Evolutionary conservation across 257 asterid genomes (phyloP).

Genomic region (Jasminum sambac): DNA sequence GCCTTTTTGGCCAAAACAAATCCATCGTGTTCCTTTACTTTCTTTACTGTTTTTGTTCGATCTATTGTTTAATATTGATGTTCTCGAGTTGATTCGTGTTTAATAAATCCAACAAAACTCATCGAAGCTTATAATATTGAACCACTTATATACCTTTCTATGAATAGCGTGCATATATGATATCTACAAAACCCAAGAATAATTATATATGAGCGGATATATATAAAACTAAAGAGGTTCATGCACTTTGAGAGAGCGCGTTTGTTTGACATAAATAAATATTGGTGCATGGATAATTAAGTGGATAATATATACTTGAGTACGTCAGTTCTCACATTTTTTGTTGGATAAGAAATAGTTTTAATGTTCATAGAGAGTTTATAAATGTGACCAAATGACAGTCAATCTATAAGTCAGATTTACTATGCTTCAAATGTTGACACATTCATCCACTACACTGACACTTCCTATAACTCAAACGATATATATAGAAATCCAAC

Average conservation of each 20-base stretch:
- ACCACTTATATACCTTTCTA: slow-evolving; percentile 78
- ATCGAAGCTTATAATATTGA: slow-evolving; percentile 76
- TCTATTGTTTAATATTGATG: no score
- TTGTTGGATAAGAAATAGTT: no score
- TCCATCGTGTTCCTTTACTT: no score
- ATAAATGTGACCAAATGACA: no score
- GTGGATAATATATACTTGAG: no score
- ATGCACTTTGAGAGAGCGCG: neutral
- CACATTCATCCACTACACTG: neutral
- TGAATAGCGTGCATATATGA: slow-evolving; percentile 82
- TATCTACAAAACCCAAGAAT: slow-evolving; percentile 47
- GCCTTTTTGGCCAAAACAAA: no score
- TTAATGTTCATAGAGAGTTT: no score
- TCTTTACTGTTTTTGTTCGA: no score
- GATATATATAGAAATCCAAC: slow-evolving; percentile 3
- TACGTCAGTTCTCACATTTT: no score
- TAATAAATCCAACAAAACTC: slow-evolving; percentile 92
- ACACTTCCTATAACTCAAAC: neutral
- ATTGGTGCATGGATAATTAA: no score
- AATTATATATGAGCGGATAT: neutral
- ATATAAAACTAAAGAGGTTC: neutral
- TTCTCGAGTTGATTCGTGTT: no score
- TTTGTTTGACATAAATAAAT: neutral
- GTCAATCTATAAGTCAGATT: no score
- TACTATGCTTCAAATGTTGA: slow-evolving; percentile 5